A percentile compares a stretch with the other conserved stretches of the same genome.
Evolutionary conservation across 2,329 filamentous ascomycete species (phyloP).

Genomic region (Cladophialophora yegresii): DNA sequence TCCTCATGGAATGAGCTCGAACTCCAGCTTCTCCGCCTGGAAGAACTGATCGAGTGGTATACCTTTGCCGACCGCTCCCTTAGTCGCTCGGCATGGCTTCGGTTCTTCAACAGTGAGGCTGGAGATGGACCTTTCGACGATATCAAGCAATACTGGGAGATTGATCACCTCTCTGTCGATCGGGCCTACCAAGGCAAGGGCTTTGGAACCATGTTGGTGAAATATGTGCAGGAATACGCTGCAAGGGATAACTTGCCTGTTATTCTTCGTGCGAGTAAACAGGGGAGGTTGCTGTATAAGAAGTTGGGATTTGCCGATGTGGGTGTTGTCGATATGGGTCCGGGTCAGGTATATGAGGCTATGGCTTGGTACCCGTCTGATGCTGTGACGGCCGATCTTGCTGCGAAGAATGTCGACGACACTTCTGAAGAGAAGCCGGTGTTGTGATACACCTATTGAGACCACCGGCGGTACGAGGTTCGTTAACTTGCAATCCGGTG

Average conservation of each 20-base stretch:
- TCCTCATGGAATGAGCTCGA: constrained; percentile 28
- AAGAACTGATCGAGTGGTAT: constrained; percentile 23
- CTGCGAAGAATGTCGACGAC: background rate
- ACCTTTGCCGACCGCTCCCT: constrained; percentile 26
- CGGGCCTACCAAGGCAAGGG: constrained; percentile 38
- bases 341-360: constrained; percentile 10
- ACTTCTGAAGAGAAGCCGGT: background rate
- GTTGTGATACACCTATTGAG: background rate
- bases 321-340: constrained; percentile 20
- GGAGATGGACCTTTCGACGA: constrained; percentile 20
- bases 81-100: constrained; percentile 11
- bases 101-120: constrained; percentile 17
- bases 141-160: constrained; percentile 34
- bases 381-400: background rate
- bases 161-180: constrained; percentile 34
- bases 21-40: constrained; percentile 22
- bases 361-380: constrained; percentile 28
- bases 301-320: constrained; percentile 39
- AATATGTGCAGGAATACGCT: constrained; percentile 36
- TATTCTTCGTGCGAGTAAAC: constrained; percentile 37
- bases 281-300: constrained; percentile 38
- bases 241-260: constrained; percentile 33
- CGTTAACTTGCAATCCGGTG: background rate
- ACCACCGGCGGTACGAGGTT: background rate
- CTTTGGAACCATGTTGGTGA: constrained; percentile 38